phyloP scores from a whole-genome alignment of 2,329 filamentous ascomycete genomes.

The Exserohilum rostratum region DNA sequence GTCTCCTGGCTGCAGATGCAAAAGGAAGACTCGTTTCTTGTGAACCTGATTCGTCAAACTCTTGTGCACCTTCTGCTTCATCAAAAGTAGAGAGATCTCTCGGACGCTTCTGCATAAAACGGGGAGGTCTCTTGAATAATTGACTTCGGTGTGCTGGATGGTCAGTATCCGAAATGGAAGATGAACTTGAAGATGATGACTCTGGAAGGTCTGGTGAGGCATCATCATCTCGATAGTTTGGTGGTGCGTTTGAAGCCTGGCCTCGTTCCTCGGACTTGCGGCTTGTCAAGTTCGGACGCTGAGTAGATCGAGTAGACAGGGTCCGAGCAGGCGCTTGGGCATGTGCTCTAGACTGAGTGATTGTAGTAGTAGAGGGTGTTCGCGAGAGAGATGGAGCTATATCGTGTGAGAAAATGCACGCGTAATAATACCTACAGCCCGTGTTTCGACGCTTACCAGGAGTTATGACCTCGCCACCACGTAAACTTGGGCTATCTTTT shows the following conservation, averaged over 20 bases:
- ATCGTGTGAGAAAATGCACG: not conserved
- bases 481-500: constrained; percentile 61
- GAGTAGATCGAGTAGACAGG: constrained; percentile 34
- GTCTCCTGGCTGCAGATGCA: constrained; percentile 35
- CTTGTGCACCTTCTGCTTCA: constrained; percentile 40
- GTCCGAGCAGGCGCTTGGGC: constrained; percentile 31
- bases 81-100: constrained; percentile 34
- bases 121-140: constrained; percentile 51
- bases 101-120: constrained; percentile 41
- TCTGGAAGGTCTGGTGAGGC: constrained; percentile 31
- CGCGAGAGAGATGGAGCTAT: constrained; percentile 48
- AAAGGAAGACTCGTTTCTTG: constrained; percentile 54
- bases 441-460: constrained; percentile 42
- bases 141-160: constrained; percentile 52
- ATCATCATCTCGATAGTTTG: constrained; percentile 17
- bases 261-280: constrained; percentile 23
- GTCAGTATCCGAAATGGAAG: constrained; percentile 44
- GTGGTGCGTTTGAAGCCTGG: constrained; percentile 6
- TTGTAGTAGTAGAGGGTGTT: constrained; percentile 56
- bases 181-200: constrained; percentile 40
- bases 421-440: not conserved
- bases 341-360: constrained; percentile 50
- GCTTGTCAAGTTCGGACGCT: constrained; percentile 28
- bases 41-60: constrained; percentile 61
- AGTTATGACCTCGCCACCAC: constrained; percentile 55